A percentile compares a stretch with the other conserved stretches of the same genome.
These are phyloP conservation scores for Syzygium aqueum DNA, from an alignment of 345 rosid species.

Conservation along the genomic window DNA sequence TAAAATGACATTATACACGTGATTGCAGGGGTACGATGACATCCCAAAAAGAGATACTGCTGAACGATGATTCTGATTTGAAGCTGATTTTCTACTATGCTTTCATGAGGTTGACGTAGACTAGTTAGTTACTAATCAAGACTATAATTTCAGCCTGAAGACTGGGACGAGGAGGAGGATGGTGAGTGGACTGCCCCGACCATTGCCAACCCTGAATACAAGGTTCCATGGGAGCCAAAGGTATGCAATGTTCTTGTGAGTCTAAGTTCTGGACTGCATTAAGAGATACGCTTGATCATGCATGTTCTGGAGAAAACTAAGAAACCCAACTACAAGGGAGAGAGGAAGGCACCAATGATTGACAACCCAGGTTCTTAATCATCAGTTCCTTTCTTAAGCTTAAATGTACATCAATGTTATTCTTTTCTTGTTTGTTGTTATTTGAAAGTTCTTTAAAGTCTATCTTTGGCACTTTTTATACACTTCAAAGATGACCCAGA, in stretches of 20 bases:
- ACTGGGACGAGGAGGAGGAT: slow-evolving; percentile 98
- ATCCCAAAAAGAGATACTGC: slow-evolving; percentile 32
- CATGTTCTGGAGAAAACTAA: slow-evolving; percentile 64
- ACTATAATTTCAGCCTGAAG: slow-evolving; percentile 57
- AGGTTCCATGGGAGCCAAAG: slow-evolving; percentile 91
- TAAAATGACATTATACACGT: not conserved
- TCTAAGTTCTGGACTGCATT: not conserved
- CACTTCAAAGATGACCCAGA: slow-evolving; percentile 94
- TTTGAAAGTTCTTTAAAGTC: not conserved
- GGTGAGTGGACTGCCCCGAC: slow-evolving; percentile 96
- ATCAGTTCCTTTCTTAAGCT: slow-evolving; percentile 6
- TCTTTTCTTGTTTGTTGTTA: too few relatives aligned
- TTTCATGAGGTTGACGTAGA: not conserved
- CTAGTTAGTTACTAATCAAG: not conserved
- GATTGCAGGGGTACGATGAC: slow-evolving; percentile 49
- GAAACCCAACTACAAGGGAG: slow-evolving; percentile 88
- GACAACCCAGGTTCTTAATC: slow-evolving; percentile 75
- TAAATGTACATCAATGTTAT: not conserved
- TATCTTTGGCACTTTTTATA: slow-evolving; percentile 27
- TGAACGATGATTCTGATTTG: not conserved
- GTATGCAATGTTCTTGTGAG: slow-evolving; percentile 20
- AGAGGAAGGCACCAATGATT: slow-evolving; percentile 92
- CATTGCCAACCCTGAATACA: slow-evolving; percentile 86
- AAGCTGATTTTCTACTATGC: not conserved
- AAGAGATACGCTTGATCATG: not conserved